Evolutionary conservation across 495 filamentous ascomycete genomes (phyloP), one percentile per base, ranked within the genome.

Genomic region (Neurospora pannonica): DNA sequence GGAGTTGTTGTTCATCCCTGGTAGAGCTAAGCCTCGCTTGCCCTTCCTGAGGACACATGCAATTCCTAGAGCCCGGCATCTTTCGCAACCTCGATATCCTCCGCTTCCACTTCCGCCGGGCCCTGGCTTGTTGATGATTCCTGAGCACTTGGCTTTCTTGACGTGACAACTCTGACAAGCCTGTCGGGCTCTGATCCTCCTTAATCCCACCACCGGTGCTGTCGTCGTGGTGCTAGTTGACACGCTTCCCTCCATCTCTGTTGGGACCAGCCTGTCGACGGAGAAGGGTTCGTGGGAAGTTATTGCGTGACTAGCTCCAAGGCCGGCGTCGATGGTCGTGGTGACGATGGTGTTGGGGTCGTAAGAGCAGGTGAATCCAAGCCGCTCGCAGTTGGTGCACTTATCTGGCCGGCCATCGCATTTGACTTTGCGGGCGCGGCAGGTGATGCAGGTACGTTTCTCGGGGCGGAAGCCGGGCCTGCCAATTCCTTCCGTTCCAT

Each of bases 341-440:
- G 42, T 78, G 40, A 78, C 72, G 72, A 74, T 75, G 43, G 73
- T 74, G 69, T 70, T 75, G 70, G 85, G 84, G 72, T 86, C 83
- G 73, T 86, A 87, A n/a, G 84, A 84, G 71, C 85, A 87, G 43
- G 79, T 78, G 72, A 87, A 85, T 42, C 84, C 84, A 13, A 87
- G 81, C 11, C 85, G 85, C 71, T 86, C 83, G 76, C 85, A 87
- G 78, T 86, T 86, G 75, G 82, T 80, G 74, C 85, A 87, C 71
- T 82, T 76, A 21, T 79, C 80, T 17, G 81, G 84, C 0, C 82
- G 81, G 13, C 85, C 85, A 71, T 87, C 85, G 76, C 85, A 87
- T 34, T 85, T 84, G 19, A 87, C 85, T 77, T 87, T 87, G 74
- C 85, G 84, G 37, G 82, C 81, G 15, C 85, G 83, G 74, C 85